Evolutionary conservation across 2,329 filamentous ascomycete species (phyloP).

Genomic region (Chalaropsis thielavioides): DNA sequence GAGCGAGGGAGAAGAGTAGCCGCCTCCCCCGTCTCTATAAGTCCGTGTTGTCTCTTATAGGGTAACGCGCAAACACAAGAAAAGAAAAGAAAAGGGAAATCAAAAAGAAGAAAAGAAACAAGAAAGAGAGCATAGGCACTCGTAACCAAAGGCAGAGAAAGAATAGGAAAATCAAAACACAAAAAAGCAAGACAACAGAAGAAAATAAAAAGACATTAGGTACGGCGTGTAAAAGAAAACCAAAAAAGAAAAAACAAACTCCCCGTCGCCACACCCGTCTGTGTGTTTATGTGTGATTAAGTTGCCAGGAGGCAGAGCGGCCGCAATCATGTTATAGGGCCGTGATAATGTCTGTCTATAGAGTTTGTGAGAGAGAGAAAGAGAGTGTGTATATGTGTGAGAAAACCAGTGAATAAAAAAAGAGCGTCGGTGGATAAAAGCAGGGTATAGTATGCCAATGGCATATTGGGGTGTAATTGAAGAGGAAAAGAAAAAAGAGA

Average conservation of each 20-base stretch:
- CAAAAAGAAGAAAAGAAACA: neutral
- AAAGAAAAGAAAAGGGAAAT: neutral
- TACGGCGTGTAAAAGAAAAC: neutral
- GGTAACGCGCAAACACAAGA: neutral
- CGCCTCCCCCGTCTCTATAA: neutral
- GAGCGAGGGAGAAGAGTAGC: too few relatives aligned
- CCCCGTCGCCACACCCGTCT: neutral
- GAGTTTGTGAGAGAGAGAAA: neutral
- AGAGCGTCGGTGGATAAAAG: neutral
- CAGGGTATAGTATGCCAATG: neutral
- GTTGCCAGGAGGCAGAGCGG: neutral
- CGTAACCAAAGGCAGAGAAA: neutral
- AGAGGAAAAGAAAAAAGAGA: neutral
- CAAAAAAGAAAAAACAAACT: neutral
- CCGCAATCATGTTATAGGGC: neutral
- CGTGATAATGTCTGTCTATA: neutral
- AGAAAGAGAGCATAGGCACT: neutral
- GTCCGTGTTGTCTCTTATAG: neutral
- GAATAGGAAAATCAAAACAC: neutral
- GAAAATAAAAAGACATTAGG: neutral
- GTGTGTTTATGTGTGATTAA: neutral
- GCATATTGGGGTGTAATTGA: neutral
- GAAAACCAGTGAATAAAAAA: neutral
- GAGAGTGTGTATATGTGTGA: neutral
- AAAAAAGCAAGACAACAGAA: neutral